These are phyloP conservation scores for Marvania coccoides DNA, from an alignment of 139 green algal genomes.

Conservation along the genomic window DNA sequence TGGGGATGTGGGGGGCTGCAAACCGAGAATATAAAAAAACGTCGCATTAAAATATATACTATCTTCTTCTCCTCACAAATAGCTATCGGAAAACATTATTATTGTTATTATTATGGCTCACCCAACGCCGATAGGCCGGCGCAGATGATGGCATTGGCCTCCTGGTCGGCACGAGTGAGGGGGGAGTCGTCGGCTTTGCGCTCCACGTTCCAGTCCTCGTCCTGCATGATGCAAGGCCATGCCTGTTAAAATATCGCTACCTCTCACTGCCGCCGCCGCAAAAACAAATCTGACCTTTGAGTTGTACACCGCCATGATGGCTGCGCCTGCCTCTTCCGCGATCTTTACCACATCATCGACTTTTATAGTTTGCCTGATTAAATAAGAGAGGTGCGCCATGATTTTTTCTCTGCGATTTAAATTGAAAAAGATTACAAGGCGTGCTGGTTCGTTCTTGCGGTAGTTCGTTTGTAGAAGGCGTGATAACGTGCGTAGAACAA, in stretches of 20 bases:
- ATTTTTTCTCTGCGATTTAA: no score
- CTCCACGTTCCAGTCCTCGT: constrained; percentile 54
- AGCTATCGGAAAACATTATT: background rate
- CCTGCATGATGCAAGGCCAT: no score
- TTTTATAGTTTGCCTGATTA: constrained; percentile 18
- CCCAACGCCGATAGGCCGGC: constrained; percentile 28
- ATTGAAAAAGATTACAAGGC: no score
- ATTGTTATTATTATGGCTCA: background rate
- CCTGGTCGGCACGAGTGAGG: constrained; percentile 65
- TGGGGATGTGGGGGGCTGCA: constrained; percentile 72
- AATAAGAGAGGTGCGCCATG: no score
- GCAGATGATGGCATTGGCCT: constrained; percentile 74
- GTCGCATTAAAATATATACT: no score
- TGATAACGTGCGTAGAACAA: no score
- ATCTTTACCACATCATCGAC: constrained; percentile 46
- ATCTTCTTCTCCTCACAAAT: no score
- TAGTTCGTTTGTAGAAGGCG: no score
- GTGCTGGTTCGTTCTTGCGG: no score
- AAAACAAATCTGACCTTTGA: constrained; percentile 45
- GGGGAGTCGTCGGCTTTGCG: constrained; percentile 68
- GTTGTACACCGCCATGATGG: constrained; percentile 73
- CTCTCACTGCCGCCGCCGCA: no score
- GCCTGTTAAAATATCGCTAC: no score
- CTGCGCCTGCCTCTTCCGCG: constrained; percentile 50
- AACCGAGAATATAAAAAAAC: no score